Conservation (phyloP, 2,329 filamentous ascomycete genomes). For the Colletotrichum chlorophyti region DNA sequence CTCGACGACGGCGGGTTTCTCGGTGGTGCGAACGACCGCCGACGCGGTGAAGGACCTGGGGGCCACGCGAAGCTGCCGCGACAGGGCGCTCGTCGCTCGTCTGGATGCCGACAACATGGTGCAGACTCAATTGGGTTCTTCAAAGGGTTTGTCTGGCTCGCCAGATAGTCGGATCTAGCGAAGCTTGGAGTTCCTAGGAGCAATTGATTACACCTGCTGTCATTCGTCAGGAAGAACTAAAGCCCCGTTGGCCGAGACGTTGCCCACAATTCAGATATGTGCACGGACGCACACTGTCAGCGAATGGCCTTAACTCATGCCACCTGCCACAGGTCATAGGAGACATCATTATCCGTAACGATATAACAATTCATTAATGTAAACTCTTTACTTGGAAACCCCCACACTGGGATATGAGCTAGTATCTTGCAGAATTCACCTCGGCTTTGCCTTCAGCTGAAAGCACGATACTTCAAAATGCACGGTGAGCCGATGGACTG, state of each 20-base stretch:
- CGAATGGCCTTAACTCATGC: too few species aligned
- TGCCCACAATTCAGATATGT: neutral
- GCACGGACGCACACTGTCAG: neutral
- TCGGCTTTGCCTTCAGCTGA: too few species aligned
- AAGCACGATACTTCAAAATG: too few species aligned
- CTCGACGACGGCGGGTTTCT: constrained; percentile 48
- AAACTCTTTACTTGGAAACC: too few species aligned
- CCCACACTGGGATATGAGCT: too few species aligned
- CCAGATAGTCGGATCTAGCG: constrained; percentile 16
- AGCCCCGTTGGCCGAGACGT: constrained; percentile 18
- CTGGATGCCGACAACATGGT: constrained; percentile 55
- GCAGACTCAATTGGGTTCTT: constrained; percentile 23
- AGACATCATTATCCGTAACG: too few species aligned
- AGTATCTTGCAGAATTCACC: too few species aligned
- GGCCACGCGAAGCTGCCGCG: constrained; percentile 51
- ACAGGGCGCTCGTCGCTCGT: constrained; percentile 48
- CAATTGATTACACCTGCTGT: constrained; percentile 28
- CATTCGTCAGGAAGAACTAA: constrained; percentile 26
- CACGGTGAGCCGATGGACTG: too few species aligned
- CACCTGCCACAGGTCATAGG: too few species aligned
- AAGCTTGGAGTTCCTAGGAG: constrained; percentile 26
- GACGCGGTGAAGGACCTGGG: constrained; percentile 57
- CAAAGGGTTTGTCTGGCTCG: constrained; percentile 14
- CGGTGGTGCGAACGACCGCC: constrained; percentile 35
- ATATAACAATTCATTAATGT: too few species aligned